Evolutionary conservation across 2,329 filamentous ascomycete species (phyloP).

Genomic region (Paramyrothecium roridum): DNA sequence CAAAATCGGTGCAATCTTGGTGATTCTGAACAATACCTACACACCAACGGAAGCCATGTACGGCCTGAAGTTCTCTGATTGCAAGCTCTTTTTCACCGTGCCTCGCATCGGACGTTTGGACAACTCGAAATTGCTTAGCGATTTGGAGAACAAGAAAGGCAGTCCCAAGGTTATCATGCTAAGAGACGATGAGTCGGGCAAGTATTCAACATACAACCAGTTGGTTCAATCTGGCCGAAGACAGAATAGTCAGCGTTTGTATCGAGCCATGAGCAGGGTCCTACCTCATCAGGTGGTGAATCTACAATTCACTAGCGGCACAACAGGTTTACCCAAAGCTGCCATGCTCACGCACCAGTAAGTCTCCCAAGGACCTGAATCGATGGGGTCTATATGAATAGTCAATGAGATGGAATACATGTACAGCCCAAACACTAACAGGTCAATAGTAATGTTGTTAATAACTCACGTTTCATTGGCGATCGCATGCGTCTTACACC

Average conservation of each 20-base stretch:
- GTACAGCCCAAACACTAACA: neutral
- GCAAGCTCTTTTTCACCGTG: slow-evolving; percentile 6
- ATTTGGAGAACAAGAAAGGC: slow-evolving; percentile 44
- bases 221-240: slow-evolving; percentile 50
- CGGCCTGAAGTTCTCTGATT: slow-evolving; percentile 62
- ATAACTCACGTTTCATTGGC: slow-evolving; percentile 50
- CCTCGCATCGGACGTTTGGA: slow-evolving; percentile 34
- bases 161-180: slow-evolving; percentile 57
- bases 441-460: slow-evolving; percentile 43
- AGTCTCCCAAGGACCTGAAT: neutral
- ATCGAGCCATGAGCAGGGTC: slow-evolving; percentile 50
- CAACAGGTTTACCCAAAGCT: slow-evolving; percentile 12
- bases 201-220: slow-evolving; percentile 58
- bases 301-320: slow-evolving; percentile 64
- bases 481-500: slow-evolving; percentile 39
- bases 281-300: slow-evolving; percentile 68
- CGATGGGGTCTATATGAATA: too few relatives aligned
- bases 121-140: slow-evolving; percentile 57
- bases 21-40: slow-evolving; percentile 30
- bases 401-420: neutral
- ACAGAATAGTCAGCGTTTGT: slow-evolving; percentile 47
- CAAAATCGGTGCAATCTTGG: slow-evolving; percentile 9
- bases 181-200: slow-evolving; percentile 44
- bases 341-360: slow-evolving; percentile 9
- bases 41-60: slow-evolving; percentile 70